Conservation (phyloP, 1,284 basidiomycete species). For the Marasmius tenuissimus region DNA sequence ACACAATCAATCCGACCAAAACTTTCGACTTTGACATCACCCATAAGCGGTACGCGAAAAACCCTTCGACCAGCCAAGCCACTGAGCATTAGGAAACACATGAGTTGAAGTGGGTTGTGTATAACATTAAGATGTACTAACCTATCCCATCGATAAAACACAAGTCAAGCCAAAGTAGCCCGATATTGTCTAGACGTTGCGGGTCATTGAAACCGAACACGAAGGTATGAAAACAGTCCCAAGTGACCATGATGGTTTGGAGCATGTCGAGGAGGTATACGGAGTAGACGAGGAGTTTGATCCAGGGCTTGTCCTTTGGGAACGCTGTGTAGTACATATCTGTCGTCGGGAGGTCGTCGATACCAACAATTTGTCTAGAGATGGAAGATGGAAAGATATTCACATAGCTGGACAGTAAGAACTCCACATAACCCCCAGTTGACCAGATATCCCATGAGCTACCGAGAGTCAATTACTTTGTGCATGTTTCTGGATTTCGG, state of each 20-base stretch:
- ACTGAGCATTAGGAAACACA: background rate
- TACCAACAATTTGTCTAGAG: background rate
- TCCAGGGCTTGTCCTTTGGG: background rate
- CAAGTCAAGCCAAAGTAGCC: background rate
- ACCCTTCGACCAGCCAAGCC: background rate
- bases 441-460: background rate
- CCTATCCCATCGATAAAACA: background rate
- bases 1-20: background rate
- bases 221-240: background rate
- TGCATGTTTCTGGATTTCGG: no score
- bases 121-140: background rate
- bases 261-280: background rate
- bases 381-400: background rate
- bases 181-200: background rate
- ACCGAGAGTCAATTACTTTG: no score
- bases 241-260: background rate
- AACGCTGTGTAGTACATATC: background rate
- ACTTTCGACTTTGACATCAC: background rate
- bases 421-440: background rate
- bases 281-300: background rate
- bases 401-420: background rate
- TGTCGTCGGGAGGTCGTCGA: background rate
- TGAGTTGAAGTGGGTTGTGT: background rate
- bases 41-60: background rate
- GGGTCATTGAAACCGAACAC: background rate